Evolutionary conservation across 1,284 basidiomycete genomes (phyloP), one percentile per base, ranked within the genome.

Genomic region (Ganoderma sinense): DNA sequence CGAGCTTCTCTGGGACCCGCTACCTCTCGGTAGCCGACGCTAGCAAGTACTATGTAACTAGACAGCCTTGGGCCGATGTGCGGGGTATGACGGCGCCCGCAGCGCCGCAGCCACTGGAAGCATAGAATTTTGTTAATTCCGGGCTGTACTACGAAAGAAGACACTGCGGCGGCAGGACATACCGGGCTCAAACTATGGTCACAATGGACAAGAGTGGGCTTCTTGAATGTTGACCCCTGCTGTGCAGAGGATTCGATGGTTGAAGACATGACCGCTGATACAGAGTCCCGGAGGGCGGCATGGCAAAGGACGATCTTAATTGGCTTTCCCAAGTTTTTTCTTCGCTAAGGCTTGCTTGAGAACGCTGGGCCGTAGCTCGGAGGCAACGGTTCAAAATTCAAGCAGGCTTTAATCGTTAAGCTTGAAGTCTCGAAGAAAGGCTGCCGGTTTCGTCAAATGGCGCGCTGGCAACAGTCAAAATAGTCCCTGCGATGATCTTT

Each of bases 81-180:
- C 48, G 48, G 48, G 13, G 48, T 26, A 13, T 11, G 20, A n/a
- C 23, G 48, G 48, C 13, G 48, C 23, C 23, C 48, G 48, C 48
- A 51, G 48, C 11, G 23, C 11, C 48, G 48, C 48, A 51, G 48
- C 23, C 48, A 13, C 48, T 14, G 48, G 48, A 51, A 51, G 48
- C 48, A 26, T 26, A 26, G 20, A 26, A 13, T 14, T 14, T 51
- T 20, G 48, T 51, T 23, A 51, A 51, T 13, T 26, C 13, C 26
- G 48, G 48, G 11, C 23, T 36, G 36, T 53, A 51, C 29, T 10
- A 40, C 41, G 45, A 63, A 29, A 18, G 62, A 31, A 51, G 31
- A 64, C 13, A 63, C 33, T 48, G 62, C 59, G 59, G 59, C 31
- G 59, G 40, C 60, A 61, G 41, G 60, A 61, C 39, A 41, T 61